Conservation (phyloP, 2,329 filamentous ascomycete genomes). For the Chalara sp. region DNA sequence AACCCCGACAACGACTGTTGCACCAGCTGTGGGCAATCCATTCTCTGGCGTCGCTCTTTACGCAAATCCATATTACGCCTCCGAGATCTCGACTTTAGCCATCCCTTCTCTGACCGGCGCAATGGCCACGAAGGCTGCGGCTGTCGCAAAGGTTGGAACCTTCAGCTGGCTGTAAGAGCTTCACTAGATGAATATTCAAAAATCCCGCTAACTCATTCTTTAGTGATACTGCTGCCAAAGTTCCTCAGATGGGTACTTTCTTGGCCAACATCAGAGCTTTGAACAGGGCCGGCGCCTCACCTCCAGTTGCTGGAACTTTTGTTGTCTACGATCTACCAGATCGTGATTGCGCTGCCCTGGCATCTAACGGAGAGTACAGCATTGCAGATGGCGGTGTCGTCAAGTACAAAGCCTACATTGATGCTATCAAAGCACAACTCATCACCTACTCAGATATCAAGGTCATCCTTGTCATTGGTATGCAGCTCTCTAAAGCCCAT, state of each 20-base stretch:
- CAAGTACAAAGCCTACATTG: slow-evolving; percentile 41
- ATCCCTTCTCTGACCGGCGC: slow-evolving; percentile 55
- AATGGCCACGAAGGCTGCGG: slow-evolving; percentile 41
- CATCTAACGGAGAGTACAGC: slow-evolving; percentile 50
- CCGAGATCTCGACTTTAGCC: slow-evolving; percentile 46
- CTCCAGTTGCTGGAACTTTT: slow-evolving; percentile 40
- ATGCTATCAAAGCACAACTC: slow-evolving; percentile 43
- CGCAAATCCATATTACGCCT: slow-evolving; percentile 45
- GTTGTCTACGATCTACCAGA: slow-evolving; percentile 56
- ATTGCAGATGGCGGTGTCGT: slow-evolving; percentile 38
- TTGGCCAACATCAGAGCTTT: slow-evolving; percentile 38
- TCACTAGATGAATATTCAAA: neutral
- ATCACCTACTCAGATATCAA: slow-evolving; percentile 46
- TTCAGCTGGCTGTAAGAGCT: slow-evolving; percentile 44
- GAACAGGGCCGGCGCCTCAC: slow-evolving; percentile 40
- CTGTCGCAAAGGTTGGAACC: slow-evolving; percentile 42
- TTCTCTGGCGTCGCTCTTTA: slow-evolving; percentile 43
- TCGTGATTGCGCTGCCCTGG: slow-evolving; percentile 49
- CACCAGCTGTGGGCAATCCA: slow-evolving; percentile 36
- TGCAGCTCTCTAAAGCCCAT: slow-evolving; percentile 4
- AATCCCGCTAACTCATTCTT: slow-evolving; percentile 1
- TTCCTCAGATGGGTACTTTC: slow-evolving; percentile 40
- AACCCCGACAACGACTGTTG: neutral
- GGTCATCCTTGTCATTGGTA: slow-evolving; percentile 41
- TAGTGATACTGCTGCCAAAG: slow-evolving; percentile 40